These are phyloP conservation scores for Panaeolus papilionaceus DNA, from an alignment of 768 basidiomycete genomes.

Conservation along the genomic window DNA sequence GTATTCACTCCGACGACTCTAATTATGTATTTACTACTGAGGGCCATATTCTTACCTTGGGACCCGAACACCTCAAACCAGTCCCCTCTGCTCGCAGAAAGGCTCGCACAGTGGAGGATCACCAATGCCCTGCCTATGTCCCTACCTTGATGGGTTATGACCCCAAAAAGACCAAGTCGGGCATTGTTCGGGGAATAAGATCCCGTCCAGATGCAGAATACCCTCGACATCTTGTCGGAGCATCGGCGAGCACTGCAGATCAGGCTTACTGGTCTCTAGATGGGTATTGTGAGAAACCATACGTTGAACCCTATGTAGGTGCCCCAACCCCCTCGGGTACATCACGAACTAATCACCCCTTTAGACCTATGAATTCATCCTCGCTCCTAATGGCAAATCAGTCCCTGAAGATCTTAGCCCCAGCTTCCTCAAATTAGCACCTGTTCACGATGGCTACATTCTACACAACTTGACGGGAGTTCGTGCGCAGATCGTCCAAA, in stretches of 20 bases:
- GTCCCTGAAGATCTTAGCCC: constrained; percentile 77
- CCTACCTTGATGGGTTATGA: constrained; percentile 46
- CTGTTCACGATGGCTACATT: constrained; percentile 72
- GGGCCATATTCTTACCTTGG: constrained; percentile 85
- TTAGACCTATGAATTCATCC: constrained; percentile 84
- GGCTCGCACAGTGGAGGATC: constrained; percentile 65
- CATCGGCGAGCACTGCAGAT: constrained; percentile 54
- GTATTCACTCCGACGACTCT: constrained; percentile 74
- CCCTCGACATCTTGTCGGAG: constrained; percentile 70
- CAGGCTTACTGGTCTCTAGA: constrained; percentile 64
- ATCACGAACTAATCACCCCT: constrained; percentile 13
- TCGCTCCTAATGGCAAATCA: constrained; percentile 62
- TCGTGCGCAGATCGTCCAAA: constrained; percentile 75
- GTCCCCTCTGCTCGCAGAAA: constrained; percentile 64
- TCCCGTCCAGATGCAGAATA: constrained; percentile 83
- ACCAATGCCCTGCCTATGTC: constrained; percentile 78
- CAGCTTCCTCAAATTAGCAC: constrained; percentile 64
- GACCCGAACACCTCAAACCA: constrained; percentile 56
- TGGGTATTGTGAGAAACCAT: constrained; percentile 81
- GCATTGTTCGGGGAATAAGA: constrained; percentile 72
- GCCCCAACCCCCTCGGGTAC: not conserved
- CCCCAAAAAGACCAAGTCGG: constrained; percentile 39
- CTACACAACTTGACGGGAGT: constrained; percentile 82
- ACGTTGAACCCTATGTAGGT: constrained; percentile 72
- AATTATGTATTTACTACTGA: constrained; percentile 96